Percentiles rank a stretch among this genome's conserved stretches.
Conservation (phyloP, 768 basidiomycete species). For the Leccinum arenicola region DNA sequence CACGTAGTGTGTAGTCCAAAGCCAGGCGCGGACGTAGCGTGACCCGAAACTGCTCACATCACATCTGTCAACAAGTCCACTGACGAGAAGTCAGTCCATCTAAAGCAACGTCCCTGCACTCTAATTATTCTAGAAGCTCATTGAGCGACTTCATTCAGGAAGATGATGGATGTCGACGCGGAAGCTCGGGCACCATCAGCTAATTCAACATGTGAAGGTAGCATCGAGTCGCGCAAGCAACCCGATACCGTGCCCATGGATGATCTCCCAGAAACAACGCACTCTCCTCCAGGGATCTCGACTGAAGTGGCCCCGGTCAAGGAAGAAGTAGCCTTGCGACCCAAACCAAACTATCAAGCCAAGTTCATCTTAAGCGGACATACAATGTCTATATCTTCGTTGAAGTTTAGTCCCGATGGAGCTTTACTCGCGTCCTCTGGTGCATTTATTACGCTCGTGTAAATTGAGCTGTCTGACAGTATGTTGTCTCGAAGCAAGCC, state of each 20-base stretch:
- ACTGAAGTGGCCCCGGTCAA: background rate
- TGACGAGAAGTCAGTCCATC: background rate
- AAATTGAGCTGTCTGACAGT: slow-evolving; percentile 15
- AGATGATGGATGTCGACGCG: slow-evolving; percentile 18
- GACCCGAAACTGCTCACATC: slow-evolving; percentile 10
- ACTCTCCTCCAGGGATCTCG: background rate
- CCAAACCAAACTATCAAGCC: slow-evolving; percentile 52
- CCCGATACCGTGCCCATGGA: slow-evolving; percentile 12
- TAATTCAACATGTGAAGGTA: background rate
- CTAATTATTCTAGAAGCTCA: background rate
- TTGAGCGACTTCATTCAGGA: background rate
- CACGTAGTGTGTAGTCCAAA: background rate
- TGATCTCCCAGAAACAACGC: slow-evolving; percentile 1
- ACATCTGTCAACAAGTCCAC: background rate
- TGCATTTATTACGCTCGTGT: slow-evolving; percentile 38
- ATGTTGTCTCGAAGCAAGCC: slow-evolving; percentile 52
- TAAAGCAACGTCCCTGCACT: background rate
- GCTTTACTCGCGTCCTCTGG: slow-evolving; percentile 78
- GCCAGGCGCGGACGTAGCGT: background rate
- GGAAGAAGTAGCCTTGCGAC: slow-evolving; percentile 1
- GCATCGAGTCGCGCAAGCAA: slow-evolving; percentile 4
- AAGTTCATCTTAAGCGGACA: slow-evolving; percentile 78
- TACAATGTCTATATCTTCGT: slow-evolving; percentile 71
- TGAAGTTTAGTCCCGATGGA: slow-evolving; percentile 90
- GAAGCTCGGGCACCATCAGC: slow-evolving; percentile 1